phyloP scores from a whole-genome alignment of 1,139 yeast genomes.

The Yamadazyma triangularis region DNA sequence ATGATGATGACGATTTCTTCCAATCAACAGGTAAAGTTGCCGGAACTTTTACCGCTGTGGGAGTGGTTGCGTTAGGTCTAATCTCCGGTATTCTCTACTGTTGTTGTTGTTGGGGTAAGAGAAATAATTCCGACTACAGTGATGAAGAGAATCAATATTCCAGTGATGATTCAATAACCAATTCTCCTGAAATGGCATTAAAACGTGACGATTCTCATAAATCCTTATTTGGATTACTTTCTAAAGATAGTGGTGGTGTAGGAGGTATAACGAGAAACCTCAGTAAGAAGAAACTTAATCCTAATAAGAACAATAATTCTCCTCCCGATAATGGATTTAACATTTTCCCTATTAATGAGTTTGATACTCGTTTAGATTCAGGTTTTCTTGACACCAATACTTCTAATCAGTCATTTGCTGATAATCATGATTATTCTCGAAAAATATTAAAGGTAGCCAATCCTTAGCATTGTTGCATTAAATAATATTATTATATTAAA shows the following conservation, averaged over 20 bases:
- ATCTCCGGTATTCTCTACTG: slow-evolving; percentile 30
- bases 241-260: slow-evolving; percentile 14
- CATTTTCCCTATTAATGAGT: slow-evolving; percentile 47
- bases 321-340: slow-evolving; percentile 7
- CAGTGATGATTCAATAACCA: slow-evolving; percentile 12
- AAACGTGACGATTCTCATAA: slow-evolving; percentile 34
- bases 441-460: slow-evolving; percentile 61
- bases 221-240: slow-evolving; percentile 30
- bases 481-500: not conserved
- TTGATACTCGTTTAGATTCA: slow-evolving; percentile 32
- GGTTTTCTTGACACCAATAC: slow-evolving; percentile 56
- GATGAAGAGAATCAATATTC: slow-evolving; percentile 36
- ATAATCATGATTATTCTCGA: slow-evolving; percentile 70
- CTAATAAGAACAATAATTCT: slow-evolving; percentile 4
- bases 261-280: slow-evolving; percentile 28
- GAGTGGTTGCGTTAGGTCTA: slow-evolving; percentile 45
- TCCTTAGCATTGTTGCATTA: slow-evolving; percentile 32
- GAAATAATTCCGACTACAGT: slow-evolving; percentile 24
- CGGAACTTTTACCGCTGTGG: slow-evolving; percentile 70
- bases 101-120: slow-evolving; percentile 28
- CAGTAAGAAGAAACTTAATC: slow-evolving; percentile 30
- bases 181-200: slow-evolving; percentile 10
- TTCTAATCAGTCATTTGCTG: slow-evolving; percentile 63
- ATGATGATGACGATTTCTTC: slow-evolving; percentile 30
- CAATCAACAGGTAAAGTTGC: slow-evolving; percentile 63